A percentile compares a stretch with the other conserved stretches of the same genome.
These are phyloP conservation scores for Leccinum subtestaceum DNA, from an alignment of 768 basidiomycete species.

Conservation along the genomic window DNA sequence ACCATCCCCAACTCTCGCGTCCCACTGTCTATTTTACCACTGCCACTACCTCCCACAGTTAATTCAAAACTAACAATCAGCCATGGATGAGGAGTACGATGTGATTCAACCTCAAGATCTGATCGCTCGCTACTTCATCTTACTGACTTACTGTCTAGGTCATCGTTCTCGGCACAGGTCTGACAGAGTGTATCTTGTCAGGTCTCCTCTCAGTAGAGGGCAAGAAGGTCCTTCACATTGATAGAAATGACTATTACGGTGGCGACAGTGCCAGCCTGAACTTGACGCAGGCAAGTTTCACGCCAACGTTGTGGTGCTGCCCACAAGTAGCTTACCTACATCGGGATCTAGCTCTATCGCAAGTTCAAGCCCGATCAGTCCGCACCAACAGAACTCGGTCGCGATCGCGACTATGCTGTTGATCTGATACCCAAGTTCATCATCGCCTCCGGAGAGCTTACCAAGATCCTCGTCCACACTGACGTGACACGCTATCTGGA, in stretches of 20 bases:
- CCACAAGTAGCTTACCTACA: slow-evolving; percentile 17
- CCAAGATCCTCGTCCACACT: slow-evolving; percentile 97
- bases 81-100: slow-evolving; percentile 99
- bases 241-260: slow-evolving; percentile 98
- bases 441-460: slow-evolving; percentile 96
- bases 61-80: slow-evolving; percentile 22
- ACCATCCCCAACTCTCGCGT: slow-evolving; percentile 5
- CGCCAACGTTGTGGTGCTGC: slow-evolving; percentile 5
- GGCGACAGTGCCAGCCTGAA: slow-evolving; percentile 97
- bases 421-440: slow-evolving; percentile 99
- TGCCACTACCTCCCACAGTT: slow-evolving; percentile 1
- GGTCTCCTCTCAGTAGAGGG: slow-evolving; percentile 98
- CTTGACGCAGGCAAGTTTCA: slow-evolving; percentile 78
- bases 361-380: slow-evolving; percentile 82
- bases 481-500: slow-evolving; percentile 98
- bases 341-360: slow-evolving; percentile 75
- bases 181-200: slow-evolving; percentile 98
- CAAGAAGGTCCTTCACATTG: slow-evolving; percentile 99
- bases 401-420: slow-evolving; percentile 96
- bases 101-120: slow-evolving; percentile 42
- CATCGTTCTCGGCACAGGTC: slow-evolving; percentile 91
- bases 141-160: slow-evolving; percentile 47
- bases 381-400: slow-evolving; percentile 82
- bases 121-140: slow-evolving; percentile 4
- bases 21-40: slow-evolving; percentile 10